Percentiles rank a stretch among this genome's conserved stretches.
Conservation (phyloP, 768 basidiomycete species). For the Boletus subcaerulescens region DNA sequence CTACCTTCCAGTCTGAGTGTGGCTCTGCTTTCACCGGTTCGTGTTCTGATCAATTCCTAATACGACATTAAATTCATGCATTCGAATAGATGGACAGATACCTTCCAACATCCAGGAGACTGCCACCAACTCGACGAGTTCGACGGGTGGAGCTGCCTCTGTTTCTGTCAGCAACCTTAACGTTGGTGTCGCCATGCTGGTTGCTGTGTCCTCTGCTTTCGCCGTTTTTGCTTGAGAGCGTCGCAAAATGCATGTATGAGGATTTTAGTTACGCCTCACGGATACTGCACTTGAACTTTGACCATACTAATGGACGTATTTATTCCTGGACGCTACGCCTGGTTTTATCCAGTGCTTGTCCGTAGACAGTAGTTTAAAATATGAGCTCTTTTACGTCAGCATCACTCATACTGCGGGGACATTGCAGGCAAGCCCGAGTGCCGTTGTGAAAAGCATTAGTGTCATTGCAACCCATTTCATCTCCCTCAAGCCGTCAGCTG, state of each 20-base stretch:
- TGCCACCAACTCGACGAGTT: constrained; percentile 21
- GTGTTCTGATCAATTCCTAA: constrained; percentile 10
- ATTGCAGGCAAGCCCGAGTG: not conserved
- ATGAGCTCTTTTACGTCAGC: constrained; percentile 22
- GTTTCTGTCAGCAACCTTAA: constrained; percentile 22
- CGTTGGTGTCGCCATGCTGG: constrained; percentile 27
- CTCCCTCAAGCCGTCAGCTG: not conserved
- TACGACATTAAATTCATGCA: not conserved
- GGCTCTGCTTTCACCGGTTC: constrained; percentile 53
- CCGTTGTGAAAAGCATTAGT: not conserved
- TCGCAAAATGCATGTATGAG: not conserved
- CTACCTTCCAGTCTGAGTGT: constrained; percentile 37
- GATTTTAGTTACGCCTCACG: not conserved
- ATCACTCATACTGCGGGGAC: not conserved
- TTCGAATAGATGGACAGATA: constrained; percentile 28
- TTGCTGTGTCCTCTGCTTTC: constrained; percentile 36
- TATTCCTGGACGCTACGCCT: not conserved
- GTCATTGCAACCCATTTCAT: not conserved
- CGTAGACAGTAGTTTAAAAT: not conserved
- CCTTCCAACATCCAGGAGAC: constrained; percentile 26
- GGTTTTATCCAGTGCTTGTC: not conserved
- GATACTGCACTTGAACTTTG: not conserved
- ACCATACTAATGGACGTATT: constrained; percentile 1
- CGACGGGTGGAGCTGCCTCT: constrained; percentile 18
- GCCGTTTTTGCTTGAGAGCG: constrained; percentile 31